Conservation (phyloP, 352 stramenopile genomes). For the Albugo laibachii region DNA sequence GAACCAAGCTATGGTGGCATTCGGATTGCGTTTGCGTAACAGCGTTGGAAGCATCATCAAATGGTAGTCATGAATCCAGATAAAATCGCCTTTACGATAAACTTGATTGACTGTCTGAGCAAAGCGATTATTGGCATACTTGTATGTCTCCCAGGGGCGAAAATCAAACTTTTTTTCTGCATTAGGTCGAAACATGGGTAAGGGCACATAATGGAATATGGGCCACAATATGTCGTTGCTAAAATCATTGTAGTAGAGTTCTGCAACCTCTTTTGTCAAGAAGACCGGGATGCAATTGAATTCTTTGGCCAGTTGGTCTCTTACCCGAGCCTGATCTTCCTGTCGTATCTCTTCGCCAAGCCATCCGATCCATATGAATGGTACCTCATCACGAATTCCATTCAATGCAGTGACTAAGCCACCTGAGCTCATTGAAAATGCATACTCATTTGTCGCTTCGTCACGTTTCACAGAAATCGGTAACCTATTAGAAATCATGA, state of each 20-base stretch:
- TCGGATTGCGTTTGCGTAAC: constrained; percentile 44
- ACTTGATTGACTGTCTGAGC: constrained; percentile 60
- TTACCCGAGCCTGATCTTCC: constrained; percentile 60
- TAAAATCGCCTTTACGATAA: constrained; percentile 60
- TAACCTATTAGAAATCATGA: constrained; percentile 82
- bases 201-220: constrained; percentile 81
- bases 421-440: constrained; percentile 75
- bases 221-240: constrained; percentile 85
- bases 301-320: constrained; percentile 60
- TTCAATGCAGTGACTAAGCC: constrained; percentile 79
- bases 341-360: constrained; percentile 73
- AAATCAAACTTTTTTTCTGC: constrained; percentile 86
- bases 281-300: constrained; percentile 83
- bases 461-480: constrained; percentile 82
- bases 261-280: constrained; percentile 72
- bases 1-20: constrained; percentile 72
- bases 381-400: constrained; percentile 68
- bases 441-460: constrained; percentile 64
- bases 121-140: constrained; percentile 64
- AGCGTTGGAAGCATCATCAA: constrained; percentile 72
- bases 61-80: constrained; percentile 83
- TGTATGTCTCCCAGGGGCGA: constrained; percentile 73
- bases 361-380: constrained; percentile 86
- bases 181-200: constrained; percentile 72
- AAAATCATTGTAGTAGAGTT: constrained; percentile 84